Percentiles rank a stretch among this genome's conserved stretches.
Evolutionary conservation across 2,329 filamentous ascomycete genomes (phyloP).

Genomic region (Aspergillus quadrilineatus): DNA sequence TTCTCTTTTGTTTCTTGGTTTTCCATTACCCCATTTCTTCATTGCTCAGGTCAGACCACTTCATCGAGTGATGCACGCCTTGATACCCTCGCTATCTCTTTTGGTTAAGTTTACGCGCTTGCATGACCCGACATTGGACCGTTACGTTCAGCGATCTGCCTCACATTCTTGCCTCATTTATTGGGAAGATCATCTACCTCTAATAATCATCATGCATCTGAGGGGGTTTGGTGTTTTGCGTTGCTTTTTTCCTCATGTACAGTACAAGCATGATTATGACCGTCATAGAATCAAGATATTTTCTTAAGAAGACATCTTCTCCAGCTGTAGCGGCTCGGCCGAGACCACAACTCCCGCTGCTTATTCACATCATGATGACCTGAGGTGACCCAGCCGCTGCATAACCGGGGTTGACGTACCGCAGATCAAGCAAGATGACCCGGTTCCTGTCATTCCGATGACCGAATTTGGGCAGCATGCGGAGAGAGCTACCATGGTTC

Average conservation of each 20-base stretch:
- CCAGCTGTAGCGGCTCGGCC: not conserved
- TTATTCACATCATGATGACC: not conserved
- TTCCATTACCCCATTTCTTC: slow-evolving; percentile 10
- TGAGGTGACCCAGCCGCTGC: not conserved
- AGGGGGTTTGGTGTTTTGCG: not conserved
- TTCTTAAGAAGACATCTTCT: not conserved
- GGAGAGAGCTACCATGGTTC: not conserved
- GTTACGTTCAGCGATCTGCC: not conserved
- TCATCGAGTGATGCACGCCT: slow-evolving; percentile 24
- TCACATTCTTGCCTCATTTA: not conserved
- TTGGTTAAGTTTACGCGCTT: not conserved
- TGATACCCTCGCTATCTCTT: slow-evolving; percentile 30
- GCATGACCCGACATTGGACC: not conserved
- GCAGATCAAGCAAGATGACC: not conserved
- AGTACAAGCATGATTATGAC: not conserved
- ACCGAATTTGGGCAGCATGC: not conserved
- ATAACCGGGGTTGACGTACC: not conserved
- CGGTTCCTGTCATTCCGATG: not conserved
- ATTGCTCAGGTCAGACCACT: slow-evolving; percentile 17
- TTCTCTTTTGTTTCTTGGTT: not conserved
- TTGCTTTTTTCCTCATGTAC: not conserved
- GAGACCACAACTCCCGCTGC: not conserved
- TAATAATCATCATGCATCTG: not conserved
- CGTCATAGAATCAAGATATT: not conserved
- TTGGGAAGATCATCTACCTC: not conserved